Percentiles rank a stretch among this genome's conserved stretches.
Conservation (phyloP, 306 rosid species). For the Pyrus pyrifolia region DNA sequence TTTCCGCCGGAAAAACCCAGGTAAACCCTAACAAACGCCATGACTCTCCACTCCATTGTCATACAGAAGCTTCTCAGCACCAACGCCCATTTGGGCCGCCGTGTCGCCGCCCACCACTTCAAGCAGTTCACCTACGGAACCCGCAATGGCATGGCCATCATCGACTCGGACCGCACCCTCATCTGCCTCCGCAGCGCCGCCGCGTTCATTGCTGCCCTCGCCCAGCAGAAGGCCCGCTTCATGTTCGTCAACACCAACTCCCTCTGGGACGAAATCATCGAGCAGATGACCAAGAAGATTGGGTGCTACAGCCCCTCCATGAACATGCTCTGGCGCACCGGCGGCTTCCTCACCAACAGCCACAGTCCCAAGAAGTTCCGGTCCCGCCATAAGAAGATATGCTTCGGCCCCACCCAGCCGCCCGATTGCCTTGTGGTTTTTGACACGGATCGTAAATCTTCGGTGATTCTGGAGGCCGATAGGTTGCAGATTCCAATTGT, state of each 20-base stretch:
- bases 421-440: slow-evolving; percentile 73
- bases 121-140: slow-evolving; percentile 63
- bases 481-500: slow-evolving; percentile 69
- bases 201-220: slow-evolving; percentile 59
- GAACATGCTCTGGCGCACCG: slow-evolving; percentile 57
- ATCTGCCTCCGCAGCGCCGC: slow-evolving; percentile 68
- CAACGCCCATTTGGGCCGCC: slow-evolving; percentile 62
- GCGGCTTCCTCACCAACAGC: slow-evolving; percentile 74
- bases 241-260: slow-evolving; percentile 85
- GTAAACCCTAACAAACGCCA: not conserved
- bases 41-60: slow-evolving; percentile 65
- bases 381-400: slow-evolving; percentile 62
- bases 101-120: slow-evolving; percentile 56
- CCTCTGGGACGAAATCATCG: slow-evolving; percentile 64
- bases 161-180: slow-evolving; percentile 70
- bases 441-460: slow-evolving; percentile 58
- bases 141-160: slow-evolving; percentile 60
- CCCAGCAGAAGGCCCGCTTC: slow-evolving; percentile 59
- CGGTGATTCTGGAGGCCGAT: slow-evolving; percentile 57
- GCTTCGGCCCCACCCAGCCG: slow-evolving; percentile 59
- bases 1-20: not conserved
- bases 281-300: slow-evolving; percentile 57
- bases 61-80: slow-evolving; percentile 76
- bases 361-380: slow-evolving; percentile 77
- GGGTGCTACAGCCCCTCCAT: slow-evolving; percentile 45